Base-by-base conservation (phyloP, 805 yeast genomes). In the Ogataea angusta region DNA sequence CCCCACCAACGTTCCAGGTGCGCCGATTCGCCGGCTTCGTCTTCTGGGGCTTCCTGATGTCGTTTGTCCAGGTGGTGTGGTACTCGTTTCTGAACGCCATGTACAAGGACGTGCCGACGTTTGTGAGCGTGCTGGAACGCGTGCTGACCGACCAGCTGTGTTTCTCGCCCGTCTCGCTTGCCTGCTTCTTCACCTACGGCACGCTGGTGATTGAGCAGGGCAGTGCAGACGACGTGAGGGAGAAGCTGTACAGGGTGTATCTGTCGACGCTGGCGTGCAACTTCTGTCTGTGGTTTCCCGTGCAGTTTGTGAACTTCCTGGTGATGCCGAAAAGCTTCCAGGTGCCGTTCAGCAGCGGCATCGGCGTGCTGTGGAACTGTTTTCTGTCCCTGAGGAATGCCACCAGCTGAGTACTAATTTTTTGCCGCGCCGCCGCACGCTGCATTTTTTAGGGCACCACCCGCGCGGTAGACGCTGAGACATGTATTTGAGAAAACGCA, bases 351-450 rank as follows among this genome's bases (percentile, higher is more conserved):
- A 82, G 95, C 40, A 83, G 93, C 7, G 85, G 65, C 14, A 69
- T 93, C 5, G 91, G 95, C 21, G 95, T 91, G 14, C 66, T 91
- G 26, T 91, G 99, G 98, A 91, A 93, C 59, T 89, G 96, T 39
- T 90, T 85, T 66, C 67, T 91, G 36, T 88, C 95, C 0, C 78
- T 86, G 75, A 71, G 85, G 54, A 87, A 87, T 52, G 81, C 87
- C 1, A 40, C 57, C 24, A 39, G 36, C 35, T 43, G 24, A 27
- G 4, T 19, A n/a, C n/a, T n/a, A 19, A 19, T 18, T 18, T 18
- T 19, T 19, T 21, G 28, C 40, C 36, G 36, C 36, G 23, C 40
- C 31, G 45, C 48, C 42, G 45, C 37, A 31, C 34, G 34, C 36
- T 33, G 21, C 34, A 14, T 12, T 7, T 10, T 22, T 8, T 12